Evolutionary conservation across 305 asterid species (phyloP).

Genomic region (Fraxinus ornus): DNA sequence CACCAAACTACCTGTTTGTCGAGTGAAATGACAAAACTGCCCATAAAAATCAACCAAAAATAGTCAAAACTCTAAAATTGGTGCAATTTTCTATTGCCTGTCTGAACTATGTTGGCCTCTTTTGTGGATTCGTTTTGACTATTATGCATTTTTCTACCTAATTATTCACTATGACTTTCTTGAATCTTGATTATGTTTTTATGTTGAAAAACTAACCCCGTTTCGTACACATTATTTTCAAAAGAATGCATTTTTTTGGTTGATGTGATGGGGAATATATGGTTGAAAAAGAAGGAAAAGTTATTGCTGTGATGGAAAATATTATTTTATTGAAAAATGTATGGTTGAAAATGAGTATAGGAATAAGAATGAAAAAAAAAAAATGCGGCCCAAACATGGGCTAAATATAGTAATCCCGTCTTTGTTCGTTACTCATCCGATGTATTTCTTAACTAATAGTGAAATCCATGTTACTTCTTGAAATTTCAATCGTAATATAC

Average conservation of each 20-base stretch:
- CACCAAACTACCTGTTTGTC: background rate
- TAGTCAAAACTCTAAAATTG: background rate
- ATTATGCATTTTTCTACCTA: background rate
- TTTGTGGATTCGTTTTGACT: background rate
- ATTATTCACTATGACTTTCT: background rate
- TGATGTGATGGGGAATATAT: too few species aligned
- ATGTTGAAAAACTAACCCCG: background rate
- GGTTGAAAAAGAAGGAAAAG: too few species aligned
- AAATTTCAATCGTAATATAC: background rate
- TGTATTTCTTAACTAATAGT: background rate
- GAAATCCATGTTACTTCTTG: background rate
- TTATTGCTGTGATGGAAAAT: too few species aligned
- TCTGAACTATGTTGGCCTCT: background rate
- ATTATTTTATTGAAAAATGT: too few species aligned
- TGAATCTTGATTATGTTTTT: background rate
- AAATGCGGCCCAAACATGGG: too few species aligned
- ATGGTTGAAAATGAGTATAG: too few species aligned
- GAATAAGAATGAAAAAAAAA: too few species aligned
- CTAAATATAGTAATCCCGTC: background rate
- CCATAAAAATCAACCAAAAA: constrained; percentile 10
- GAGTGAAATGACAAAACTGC: constrained; percentile 20
- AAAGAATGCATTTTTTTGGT: too few species aligned
- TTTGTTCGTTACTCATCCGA: background rate
- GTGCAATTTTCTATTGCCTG: background rate
- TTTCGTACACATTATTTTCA: too few species aligned